Evolutionary conservation across 2,329 filamentous ascomycete species (phyloP).

Genomic region (Dothideomycetes sp.): DNA sequence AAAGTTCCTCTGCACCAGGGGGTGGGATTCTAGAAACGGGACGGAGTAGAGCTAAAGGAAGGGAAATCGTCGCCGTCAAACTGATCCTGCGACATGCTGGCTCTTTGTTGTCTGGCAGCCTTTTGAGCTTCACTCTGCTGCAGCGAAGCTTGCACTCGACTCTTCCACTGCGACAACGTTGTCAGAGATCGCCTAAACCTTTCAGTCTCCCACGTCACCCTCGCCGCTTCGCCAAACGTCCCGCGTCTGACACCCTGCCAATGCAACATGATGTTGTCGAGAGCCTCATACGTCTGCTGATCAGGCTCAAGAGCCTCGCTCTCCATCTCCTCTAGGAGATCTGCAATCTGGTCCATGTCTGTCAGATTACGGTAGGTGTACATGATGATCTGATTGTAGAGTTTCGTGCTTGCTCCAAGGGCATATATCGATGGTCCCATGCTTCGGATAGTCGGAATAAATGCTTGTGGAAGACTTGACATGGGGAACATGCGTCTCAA

Average conservation of each 20-base stretch:
- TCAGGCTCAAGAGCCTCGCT: constrained; percentile 22
- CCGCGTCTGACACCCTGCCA: constrained; percentile 16
- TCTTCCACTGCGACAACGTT: constrained; percentile 14
- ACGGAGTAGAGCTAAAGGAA: too few species aligned
- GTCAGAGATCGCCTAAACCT: constrained; percentile 18
- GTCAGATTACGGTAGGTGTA: constrained; percentile 52
- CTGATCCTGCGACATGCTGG: neutral
- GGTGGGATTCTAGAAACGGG: too few species aligned
- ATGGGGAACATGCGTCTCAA: constrained; percentile 49
- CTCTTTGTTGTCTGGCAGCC: neutral
- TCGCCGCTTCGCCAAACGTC: constrained; percentile 7
- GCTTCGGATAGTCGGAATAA: constrained; percentile 57
- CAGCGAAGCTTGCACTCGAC: neutral
- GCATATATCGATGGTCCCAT: constrained; percentile 61
- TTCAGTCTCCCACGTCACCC: constrained; percentile 25
- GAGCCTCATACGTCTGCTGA: constrained; percentile 28
- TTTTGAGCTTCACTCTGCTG: neutral
- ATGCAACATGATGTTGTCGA: constrained; percentile 24
- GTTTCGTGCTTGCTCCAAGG: constrained; percentile 56
- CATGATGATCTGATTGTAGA: constrained; percentile 57
- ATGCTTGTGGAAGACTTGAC: constrained; percentile 47
- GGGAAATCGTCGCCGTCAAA: too few species aligned
- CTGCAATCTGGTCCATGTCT: constrained; percentile 44
- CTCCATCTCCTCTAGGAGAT: constrained; percentile 34
- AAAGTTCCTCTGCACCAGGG: too few species aligned